Conservation (phyloP, 2,329 filamentous ascomycete genomes). For the Leptographium procerum region DNA sequence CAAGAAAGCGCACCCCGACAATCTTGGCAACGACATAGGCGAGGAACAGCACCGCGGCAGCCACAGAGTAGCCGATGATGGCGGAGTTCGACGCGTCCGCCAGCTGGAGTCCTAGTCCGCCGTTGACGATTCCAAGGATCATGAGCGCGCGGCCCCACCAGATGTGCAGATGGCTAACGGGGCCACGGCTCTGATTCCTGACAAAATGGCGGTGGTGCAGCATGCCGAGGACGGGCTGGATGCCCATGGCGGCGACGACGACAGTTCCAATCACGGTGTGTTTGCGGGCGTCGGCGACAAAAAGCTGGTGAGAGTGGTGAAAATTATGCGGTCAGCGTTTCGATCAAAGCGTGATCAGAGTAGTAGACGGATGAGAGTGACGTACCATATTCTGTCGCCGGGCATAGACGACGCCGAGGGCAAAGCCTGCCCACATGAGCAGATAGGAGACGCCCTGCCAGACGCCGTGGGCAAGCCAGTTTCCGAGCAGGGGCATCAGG, state of each 20-base stretch:
- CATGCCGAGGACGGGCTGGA: slow-evolving; percentile 48
- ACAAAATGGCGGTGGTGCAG: slow-evolving; percentile 45
- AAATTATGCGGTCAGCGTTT: not conserved
- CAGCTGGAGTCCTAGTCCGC: slow-evolving; percentile 47
- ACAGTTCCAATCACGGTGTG: slow-evolving; percentile 48
- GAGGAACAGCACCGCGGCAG: slow-evolving; percentile 37
- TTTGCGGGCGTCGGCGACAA: slow-evolving; percentile 22
- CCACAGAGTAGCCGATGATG: slow-evolving; percentile 43
- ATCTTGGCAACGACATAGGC: slow-evolving; percentile 30
- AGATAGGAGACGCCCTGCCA: slow-evolving; percentile 44
- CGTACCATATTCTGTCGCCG: slow-evolving; percentile 30
- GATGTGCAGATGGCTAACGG: slow-evolving; percentile 45
- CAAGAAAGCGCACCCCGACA: slow-evolving; percentile 1
- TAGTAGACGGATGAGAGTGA: too few relatives aligned
- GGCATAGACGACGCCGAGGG: slow-evolving; percentile 39
- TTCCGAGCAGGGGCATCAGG: slow-evolving; percentile 47
- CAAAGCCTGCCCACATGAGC: slow-evolving; percentile 50
- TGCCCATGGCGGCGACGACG: slow-evolving; percentile 38
- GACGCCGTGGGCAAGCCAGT: slow-evolving; percentile 44
- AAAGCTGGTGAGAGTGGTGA: slow-evolving; percentile 29
- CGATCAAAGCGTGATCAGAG: too few relatives aligned
- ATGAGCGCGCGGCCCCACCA: slow-evolving; percentile 52
- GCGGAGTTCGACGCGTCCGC: slow-evolving; percentile 27
- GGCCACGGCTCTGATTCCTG: slow-evolving; percentile 33
- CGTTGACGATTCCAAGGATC: slow-evolving; percentile 49